Percentiles rank a stretch among this genome's conserved stretches.
Conservation (phyloP, 2,329 filamentous ascomycete species). For the Alternaria sp. region DNA sequence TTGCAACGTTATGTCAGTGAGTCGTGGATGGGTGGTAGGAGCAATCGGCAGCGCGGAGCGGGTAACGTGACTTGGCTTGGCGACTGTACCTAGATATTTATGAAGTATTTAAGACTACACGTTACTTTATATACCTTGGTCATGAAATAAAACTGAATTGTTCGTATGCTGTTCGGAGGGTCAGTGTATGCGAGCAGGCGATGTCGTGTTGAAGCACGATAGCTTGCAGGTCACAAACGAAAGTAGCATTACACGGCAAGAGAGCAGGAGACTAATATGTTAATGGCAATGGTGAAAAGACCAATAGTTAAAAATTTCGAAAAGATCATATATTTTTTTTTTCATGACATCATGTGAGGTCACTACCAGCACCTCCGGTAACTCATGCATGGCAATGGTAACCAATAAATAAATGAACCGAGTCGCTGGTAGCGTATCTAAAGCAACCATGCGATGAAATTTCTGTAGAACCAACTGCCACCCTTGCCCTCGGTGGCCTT, state of each 20-base stretch:
- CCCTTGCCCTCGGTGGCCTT: constrained; percentile 45
- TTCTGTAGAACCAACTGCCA: constrained; percentile 64
- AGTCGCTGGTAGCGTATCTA: constrained; percentile 45
- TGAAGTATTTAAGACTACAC: not conserved
- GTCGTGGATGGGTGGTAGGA: not conserved
- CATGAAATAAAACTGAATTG: not conserved
- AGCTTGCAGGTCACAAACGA: not conserved
- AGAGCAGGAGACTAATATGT: not conserved
- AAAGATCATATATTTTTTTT: not conserved
- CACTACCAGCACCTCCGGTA: not conserved
- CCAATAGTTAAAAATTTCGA: not conserved
- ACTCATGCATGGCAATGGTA: constrained; percentile 1
- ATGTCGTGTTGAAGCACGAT: not conserved
- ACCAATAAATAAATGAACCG: constrained; percentile 5
- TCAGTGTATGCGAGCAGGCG: not conserved
- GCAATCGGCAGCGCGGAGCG: not conserved
- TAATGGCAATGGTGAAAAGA: not conserved
- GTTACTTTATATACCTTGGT: not conserved
- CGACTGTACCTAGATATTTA: not conserved
- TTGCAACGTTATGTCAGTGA: constrained; percentile 1
- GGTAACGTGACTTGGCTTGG: constrained; percentile 4
- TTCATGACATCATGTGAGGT: not conserved
- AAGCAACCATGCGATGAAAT: constrained; percentile 69
- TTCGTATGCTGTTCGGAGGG: not conserved
- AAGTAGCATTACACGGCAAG: not conserved